phyloP scores from a whole-genome alignment of 805 yeast genomes.

The Starmerella apicola region DNA sequence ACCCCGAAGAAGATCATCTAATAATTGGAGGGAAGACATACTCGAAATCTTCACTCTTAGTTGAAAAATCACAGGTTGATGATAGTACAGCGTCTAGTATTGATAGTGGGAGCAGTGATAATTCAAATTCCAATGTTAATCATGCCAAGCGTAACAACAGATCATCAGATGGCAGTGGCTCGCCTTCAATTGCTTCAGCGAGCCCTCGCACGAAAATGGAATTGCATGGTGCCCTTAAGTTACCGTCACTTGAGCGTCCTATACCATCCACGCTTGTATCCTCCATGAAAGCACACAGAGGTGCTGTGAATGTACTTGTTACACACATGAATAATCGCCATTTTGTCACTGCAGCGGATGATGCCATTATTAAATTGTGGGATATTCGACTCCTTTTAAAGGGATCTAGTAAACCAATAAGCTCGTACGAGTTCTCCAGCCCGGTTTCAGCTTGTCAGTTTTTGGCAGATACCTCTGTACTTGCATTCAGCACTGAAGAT shows the following conservation, averaged over 20 bases:
- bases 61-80: too few relatives aligned
- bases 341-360: constrained; percentile 66
- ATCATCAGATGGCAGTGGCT: too few relatives aligned
- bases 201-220: not conserved
- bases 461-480: constrained; percentile 42
- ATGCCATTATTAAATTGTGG: constrained; percentile 69
- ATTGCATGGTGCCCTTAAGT: not conserved
- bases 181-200: not conserved
- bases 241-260: not conserved
- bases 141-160: too few relatives aligned
- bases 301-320: constrained; percentile 44
- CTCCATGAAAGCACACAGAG: constrained; percentile 49
- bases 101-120: not conserved
- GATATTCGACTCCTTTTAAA: constrained; percentile 52
- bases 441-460: constrained; percentile 40
- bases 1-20: not conserved
- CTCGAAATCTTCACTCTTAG: not conserved
- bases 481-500: constrained; percentile 42
- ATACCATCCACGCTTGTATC: constrained; percentile 35
- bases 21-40: not conserved
- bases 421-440: constrained; percentile 29
- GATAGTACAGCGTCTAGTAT: not conserved
- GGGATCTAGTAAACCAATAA: constrained; percentile 32
- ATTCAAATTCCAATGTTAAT: not conserved
- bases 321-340: constrained; percentile 51